Evolutionary conservation across 305 asterid genomes (phyloP).

Genomic region (Fraxinus dipetala): DNA sequence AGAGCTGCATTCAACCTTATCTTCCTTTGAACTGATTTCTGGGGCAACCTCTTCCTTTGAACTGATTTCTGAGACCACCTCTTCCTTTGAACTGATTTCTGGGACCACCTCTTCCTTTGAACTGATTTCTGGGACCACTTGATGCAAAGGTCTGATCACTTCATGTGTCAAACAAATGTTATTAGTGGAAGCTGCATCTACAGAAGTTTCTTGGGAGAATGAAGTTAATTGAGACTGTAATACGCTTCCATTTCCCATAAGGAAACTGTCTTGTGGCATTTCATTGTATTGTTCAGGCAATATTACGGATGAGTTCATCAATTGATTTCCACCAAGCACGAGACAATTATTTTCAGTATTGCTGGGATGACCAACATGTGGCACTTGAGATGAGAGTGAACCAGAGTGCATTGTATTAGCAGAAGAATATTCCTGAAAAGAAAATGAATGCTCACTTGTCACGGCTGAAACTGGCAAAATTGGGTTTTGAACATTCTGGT

Average conservation of each 20-base stretch:
- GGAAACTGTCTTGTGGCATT: constrained; percentile 8
- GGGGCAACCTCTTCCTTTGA: constrained; percentile 9
- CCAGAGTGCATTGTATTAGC: constrained; percentile 10
- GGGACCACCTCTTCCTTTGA: constrained; percentile 11
- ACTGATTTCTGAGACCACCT: neutral
- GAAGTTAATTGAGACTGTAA: constrained; percentile 13
- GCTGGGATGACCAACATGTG: constrained; percentile 16
- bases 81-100: constrained; percentile 17
- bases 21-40: constrained; percentile 19
- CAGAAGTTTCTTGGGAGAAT: constrained; percentile 28
- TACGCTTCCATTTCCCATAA: constrained; percentile 17
- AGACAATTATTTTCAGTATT: constrained; percentile 15
- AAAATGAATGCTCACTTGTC: constrained; percentile 15
- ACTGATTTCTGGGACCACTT: constrained; percentile 19
- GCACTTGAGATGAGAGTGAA: constrained; percentile 21
- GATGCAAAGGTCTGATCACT: constrained; percentile 19
- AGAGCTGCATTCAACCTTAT: constrained; percentile 30
- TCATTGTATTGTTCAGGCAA: constrained; percentile 29
- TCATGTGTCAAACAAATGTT: constrained; percentile 17
- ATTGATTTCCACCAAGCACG: constrained; percentile 7
- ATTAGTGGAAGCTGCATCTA: constrained; percentile 32
- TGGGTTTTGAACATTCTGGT: constrained; percentile 30
- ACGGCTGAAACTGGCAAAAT: constrained; percentile 17
- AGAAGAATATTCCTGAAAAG: constrained; percentile 12
- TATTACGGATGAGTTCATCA: neutral